Evolutionary conservation across 2,329 filamentous ascomycete species (phyloP).

Genomic region (Fusarium miscanthi): DNA sequence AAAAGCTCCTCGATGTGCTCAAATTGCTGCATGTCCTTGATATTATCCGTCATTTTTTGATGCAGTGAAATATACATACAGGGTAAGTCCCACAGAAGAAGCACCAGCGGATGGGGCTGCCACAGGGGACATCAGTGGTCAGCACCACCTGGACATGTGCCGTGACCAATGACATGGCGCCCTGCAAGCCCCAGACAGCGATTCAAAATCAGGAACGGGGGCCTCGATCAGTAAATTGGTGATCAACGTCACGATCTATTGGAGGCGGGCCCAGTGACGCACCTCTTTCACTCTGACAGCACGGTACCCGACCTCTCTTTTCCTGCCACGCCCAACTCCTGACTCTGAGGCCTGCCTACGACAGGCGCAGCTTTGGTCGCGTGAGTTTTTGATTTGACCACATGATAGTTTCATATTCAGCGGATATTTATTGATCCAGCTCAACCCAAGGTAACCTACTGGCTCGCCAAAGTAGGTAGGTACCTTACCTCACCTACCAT

Average conservation of each 20-base stretch:
- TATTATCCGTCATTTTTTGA: slow-evolving; percentile 11
- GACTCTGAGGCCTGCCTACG: slow-evolving; percentile 28
- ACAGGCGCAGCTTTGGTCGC: slow-evolving; percentile 28
- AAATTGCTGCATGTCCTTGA: not conserved
- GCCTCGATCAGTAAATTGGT: slow-evolving; percentile 23
- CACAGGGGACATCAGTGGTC: slow-evolving; percentile 12
- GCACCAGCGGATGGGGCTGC: slow-evolving; percentile 5
- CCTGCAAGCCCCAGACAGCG: slow-evolving; percentile 23
- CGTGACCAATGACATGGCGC: slow-evolving; percentile 10
- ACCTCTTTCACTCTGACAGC: slow-evolving; percentile 23
- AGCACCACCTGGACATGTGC: slow-evolving; percentile 2
- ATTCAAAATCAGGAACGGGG: slow-evolving; percentile 38
- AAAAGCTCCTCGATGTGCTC: slow-evolving; percentile 13
- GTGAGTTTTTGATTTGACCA: slow-evolving; percentile 41
- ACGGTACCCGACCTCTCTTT: slow-evolving; percentile 30
- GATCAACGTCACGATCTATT: slow-evolving; percentile 39
- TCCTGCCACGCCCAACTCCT: slow-evolving; percentile 33
- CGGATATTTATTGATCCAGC: slow-evolving; percentile 31
- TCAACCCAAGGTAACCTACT: not conserved
- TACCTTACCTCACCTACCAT: not conserved
- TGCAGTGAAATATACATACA: slow-evolving; percentile 17
- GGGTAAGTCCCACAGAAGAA: slow-evolving; percentile 31
- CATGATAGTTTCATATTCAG: slow-evolving; percentile 34
- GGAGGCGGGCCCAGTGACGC: slow-evolving; percentile 40
- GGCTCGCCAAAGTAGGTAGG: not conserved